Conservation (phyloP, 2,329 filamentous ascomycete genomes). For the Ascochyta lentis region DNA sequence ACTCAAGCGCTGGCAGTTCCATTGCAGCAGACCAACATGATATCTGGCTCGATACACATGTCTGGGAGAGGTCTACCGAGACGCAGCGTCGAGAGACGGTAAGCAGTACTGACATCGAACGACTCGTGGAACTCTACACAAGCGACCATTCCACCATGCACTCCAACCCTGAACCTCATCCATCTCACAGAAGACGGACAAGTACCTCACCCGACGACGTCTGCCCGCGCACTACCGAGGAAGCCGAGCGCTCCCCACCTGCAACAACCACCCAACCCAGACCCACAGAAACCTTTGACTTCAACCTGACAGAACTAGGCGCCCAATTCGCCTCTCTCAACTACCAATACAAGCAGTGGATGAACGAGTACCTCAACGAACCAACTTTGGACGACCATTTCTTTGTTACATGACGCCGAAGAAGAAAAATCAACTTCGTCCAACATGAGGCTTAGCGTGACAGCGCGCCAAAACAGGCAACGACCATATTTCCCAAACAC, state of each 20-base stretch:
- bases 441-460: not conserved
- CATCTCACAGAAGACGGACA: not conserved
- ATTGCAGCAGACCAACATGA: not conserved
- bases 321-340: slow-evolving; percentile 2
- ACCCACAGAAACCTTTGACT: not conserved
- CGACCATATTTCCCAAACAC: too few species aligned
- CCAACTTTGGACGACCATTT: not conserved
- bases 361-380: slow-evolving; percentile 1
- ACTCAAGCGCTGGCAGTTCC: not conserved
- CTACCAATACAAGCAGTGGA: not conserved
- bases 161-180: not conserved
- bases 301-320: slow-evolving; percentile 2
- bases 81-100: not conserved
- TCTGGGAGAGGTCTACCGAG: not conserved
- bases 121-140: not conserved
- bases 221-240: not conserved
- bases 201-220: slow-evolving; percentile 2
- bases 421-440: not conserved
- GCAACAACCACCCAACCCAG: not conserved
- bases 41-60: slow-evolving; percentile 6
- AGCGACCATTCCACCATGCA: not conserved
- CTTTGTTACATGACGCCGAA: not conserved
- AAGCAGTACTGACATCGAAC: not conserved
- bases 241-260: not conserved
- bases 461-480: too few species aligned